Evolutionary conservation across 108 stramenopile species (phyloP), one percentile per base, ranked within the genome.

Genomic region (Skeletonema grethae): DNA sequence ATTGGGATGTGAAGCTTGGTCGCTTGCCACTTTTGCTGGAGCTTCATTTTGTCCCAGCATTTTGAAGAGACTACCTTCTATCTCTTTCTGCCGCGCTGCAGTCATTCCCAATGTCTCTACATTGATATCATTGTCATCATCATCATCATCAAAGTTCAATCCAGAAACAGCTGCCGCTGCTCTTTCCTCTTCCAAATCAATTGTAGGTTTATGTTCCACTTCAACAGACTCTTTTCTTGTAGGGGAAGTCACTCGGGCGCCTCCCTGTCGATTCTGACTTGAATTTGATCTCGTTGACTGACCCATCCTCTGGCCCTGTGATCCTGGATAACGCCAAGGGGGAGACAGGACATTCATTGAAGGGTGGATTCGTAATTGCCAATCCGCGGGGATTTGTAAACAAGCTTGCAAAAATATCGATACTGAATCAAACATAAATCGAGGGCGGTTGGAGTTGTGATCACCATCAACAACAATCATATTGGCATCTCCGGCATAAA

Each of bases 401-500:
- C 91, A 95, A 11, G 89, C 89, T 75, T 92, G 92, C 24, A 98
- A 67, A 73, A 98, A 98, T n/a, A 98, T 97, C 22, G 86, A 84
- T 29, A 91, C 95, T 18, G 90, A 92, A 85, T 98, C 97, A 77
- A 94, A 97, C 89, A 98, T 91, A 75, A 97, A 98, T 65, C 88
- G 83, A 4, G 98, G 98, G n/a, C 98, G 82, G 28, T 85, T 89
- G 20, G 92, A 93, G 72, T 98, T 98, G 89, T 98, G 98, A 83
- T 98, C 98, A 24, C 98, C 98, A 43, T 98, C 96, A 13, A 98
- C 98, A 50, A 97, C 80, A 43, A 98, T 91, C 55, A 97, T 65
- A 71, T 98, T 98, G 79, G 97, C 97, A 82, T 98, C 98, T n/a
- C 98, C 98, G 1, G 94, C 97, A 77, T 98, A 97, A 29, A 83